Conservation (phyloP, 257 asterid genomes). For the Schizonepeta tenuifolia region DNA sequence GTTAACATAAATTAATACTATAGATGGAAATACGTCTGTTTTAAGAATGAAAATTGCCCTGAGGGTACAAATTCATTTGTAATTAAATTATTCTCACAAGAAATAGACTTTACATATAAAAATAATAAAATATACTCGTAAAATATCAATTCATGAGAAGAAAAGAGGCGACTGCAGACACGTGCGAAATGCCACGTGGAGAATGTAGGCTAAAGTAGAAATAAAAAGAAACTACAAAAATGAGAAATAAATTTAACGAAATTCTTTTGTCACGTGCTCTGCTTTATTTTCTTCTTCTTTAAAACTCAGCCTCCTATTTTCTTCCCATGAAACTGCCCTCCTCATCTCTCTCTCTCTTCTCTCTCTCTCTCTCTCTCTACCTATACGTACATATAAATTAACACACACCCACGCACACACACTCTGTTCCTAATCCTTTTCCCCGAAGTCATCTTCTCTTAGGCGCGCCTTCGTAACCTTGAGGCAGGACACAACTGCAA, state of each 20-base stretch:
- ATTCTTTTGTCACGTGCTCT: constrained; percentile 43
- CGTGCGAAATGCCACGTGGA: constrained; percentile 36
- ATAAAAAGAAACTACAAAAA: not conserved
- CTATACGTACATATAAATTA: constrained; percentile 33
- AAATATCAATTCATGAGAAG: too few relatives aligned
- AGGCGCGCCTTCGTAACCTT: constrained; percentile 35
- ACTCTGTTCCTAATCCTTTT: constrained; percentile 35
- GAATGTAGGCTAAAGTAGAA: not conserved
- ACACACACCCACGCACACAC: constrained; percentile 31
- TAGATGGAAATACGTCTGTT: not conserved
- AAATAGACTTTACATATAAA: not conserved
- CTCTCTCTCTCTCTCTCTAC: constrained; percentile 24
- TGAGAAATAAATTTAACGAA: not conserved
- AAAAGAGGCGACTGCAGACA: constrained; percentile 12
- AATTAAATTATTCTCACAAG: not conserved
- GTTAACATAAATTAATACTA: not conserved
- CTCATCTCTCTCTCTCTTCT: constrained; percentile 29
- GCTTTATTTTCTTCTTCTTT: constrained; percentile 37
- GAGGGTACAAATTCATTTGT: not conserved
- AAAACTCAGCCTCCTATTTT: constrained; percentile 46
- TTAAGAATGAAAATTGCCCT: not conserved
- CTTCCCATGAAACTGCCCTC: constrained; percentile 30
- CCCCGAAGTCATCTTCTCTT: constrained; percentile 36
- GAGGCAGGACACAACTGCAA: constrained; percentile 24
- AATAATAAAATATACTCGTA: too few relatives aligned